Conservation (phyloP, 2,329 filamentous ascomycete species). For the Fusarium beomiforme region DNA sequence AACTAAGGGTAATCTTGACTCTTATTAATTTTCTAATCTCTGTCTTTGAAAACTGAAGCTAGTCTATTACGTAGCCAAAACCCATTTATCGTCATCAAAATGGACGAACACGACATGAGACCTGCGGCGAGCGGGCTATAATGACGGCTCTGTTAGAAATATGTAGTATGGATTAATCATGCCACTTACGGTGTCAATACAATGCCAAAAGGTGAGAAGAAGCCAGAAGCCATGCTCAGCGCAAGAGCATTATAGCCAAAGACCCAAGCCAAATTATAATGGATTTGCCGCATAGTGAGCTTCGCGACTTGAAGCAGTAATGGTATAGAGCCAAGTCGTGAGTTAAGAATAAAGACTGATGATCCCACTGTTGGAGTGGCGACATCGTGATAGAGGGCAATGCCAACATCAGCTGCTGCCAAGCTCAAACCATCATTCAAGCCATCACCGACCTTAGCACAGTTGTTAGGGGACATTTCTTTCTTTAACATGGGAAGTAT, state of each 20-base stretch:
- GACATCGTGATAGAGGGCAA: neutral
- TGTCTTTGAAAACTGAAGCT: neutral
- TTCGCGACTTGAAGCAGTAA: neutral
- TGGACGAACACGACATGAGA: neutral
- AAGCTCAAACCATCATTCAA: neutral
- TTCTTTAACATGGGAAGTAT: neutral
- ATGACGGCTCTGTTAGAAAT: accelerated
- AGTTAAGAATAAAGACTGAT: neutral
- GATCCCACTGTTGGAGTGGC: neutral
- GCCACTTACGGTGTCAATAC: neutral
- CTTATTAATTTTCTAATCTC: neutral
- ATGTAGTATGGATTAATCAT: accelerated
- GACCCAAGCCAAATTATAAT: neutral
- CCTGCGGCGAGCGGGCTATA: neutral
- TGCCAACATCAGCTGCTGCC: neutral
- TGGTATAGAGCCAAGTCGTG: accelerated
- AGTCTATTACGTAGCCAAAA: neutral
- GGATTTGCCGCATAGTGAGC: neutral
- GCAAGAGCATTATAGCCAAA: neutral
- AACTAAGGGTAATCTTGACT: no score
- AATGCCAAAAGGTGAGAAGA: neutral
- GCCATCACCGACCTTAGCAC: neutral
- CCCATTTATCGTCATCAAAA: neutral
- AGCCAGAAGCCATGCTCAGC: neutral
- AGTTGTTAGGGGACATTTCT: accelerated